Evolutionary conservation across 331 rosid species (phyloP), one percentile per base, ranked within the genome.

Genomic region (Saraca asoca): DNA sequence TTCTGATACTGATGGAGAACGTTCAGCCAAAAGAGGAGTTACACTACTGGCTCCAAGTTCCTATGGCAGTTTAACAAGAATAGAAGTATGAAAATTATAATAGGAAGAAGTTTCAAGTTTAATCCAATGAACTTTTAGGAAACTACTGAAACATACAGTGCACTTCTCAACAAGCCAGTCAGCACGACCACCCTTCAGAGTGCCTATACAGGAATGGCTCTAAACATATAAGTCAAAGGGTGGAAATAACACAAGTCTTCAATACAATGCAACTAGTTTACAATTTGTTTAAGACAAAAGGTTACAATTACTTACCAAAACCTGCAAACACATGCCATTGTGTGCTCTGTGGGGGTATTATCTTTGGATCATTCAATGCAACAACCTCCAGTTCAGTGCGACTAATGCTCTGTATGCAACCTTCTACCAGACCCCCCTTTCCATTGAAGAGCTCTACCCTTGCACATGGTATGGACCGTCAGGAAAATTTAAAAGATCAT

Each of bases 101-200:
- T 60, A 45, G 7, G 56, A 9, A 59, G 18, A 68, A 51, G 51
- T 38, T 3, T n/a, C 15, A 56, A 33, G 18, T 67, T 74, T 46
- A 71, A 63, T 55, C 55, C 42, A 20, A 81, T 69, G 66, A 73
- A 45, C 55, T 61, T 43, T 51, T 68, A 50, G 68, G 46, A 48
- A 34, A 43, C 9, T 19, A 58, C 59, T 12, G 59, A 76, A 68
- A 77, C 83, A 18, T 81, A 93, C 98, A 3, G 96, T 89, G 85
- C 95, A 89, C 79, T 93, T 93, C 85, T 93, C 98, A 58, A 89
- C 83, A 54, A 93, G 96, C 96, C 98, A 93, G 63, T 89, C 98
- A 54, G 91, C 88, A 60, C 95, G 96, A 45, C 96, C 96, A 24
- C 95, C 95, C 84, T 93, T 93, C 34, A 93, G 71, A 76, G 95